Evolutionary conservation across 2,329 filamentous ascomycete genomes (phyloP), one percentile per base, ranked within the genome.

Genomic region (Xylariaceae sp.): DNA sequence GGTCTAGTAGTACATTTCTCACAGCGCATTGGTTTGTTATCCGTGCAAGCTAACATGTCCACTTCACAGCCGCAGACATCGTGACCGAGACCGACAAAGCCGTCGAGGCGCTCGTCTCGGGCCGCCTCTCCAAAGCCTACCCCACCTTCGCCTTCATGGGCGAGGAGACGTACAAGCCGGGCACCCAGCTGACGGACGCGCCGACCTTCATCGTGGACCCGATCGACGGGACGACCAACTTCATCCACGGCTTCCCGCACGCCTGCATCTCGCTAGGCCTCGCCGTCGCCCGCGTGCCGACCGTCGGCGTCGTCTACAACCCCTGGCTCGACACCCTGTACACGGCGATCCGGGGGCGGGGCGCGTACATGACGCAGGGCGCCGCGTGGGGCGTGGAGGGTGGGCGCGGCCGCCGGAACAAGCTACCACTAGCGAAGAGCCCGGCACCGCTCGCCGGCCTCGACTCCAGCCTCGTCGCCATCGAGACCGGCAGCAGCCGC

Each of bases 181-280:
- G 89, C 65, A 77, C 79, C 58, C 76, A 73, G 43, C 77, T 93
- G 45, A 88, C 85, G 0, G 72, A 79, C 26, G 81, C 81, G 16
- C 89, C 90, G 1, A 93, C 90, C 43, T 93, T 93, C 74, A 83
- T 93, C 68, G 87, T 90, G 63, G 90, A 93, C 71, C 90, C 90
- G 44, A 92, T 93, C 65, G 90, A 93, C 74, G 90, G 89, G 68
- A 92, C 85, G 6, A 91, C 88, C 48, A 93, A 93, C 79, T 92
- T 93, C 68, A 83, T 93, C 45, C 90, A 93, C 74, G 83, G 82
- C 19, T 88, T 90, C 74, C 88, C 89, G 3, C 81, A 85, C 66
- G 89, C 90, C 59, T 90, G 86, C 75, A 87, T 93, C 74, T 91
- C 88, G 10, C 84, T 93, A 32, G 90, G 89, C 44, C 80, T 93